phyloP scores from a whole-genome alignment of 2,329 filamentous ascomycete species.

The Colletotrichum sojae region DNA sequence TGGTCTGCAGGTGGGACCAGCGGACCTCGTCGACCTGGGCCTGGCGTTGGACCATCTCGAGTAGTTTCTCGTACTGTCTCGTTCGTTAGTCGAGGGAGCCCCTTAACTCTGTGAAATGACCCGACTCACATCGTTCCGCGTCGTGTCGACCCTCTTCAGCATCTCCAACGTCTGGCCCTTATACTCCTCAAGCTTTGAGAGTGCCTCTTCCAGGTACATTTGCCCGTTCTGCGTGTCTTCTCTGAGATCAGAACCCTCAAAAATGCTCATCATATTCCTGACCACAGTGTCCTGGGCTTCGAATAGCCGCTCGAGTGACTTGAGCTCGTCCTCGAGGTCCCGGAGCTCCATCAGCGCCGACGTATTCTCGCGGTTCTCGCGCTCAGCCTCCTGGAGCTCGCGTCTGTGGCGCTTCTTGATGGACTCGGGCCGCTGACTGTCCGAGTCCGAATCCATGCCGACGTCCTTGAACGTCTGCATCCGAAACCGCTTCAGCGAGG shows the following conservation, averaged over 20 bases:
- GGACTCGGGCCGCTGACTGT: slow-evolving; percentile 57
- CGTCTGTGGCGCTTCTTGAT: slow-evolving; percentile 60
- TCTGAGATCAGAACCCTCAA: slow-evolving; percentile 17
- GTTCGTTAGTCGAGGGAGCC: fast-evolving
- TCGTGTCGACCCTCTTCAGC: slow-evolving; percentile 69
- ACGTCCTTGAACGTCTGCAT: slow-evolving; percentile 63
- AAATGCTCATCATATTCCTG: slow-evolving; percentile 42
- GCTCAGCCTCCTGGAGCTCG: slow-evolving; percentile 58
- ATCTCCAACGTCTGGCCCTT: slow-evolving; percentile 68
- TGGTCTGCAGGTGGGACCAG: slow-evolving; percentile 73
- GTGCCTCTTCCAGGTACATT: slow-evolving; percentile 66
- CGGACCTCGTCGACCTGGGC: slow-evolving; percentile 77
- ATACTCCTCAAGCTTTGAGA: slow-evolving; percentile 69
- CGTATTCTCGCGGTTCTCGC: slow-evolving; percentile 73
- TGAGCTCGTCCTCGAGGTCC: slow-evolving; percentile 75
- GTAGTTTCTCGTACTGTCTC: slow-evolving; percentile 69
- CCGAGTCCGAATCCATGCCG: slow-evolving; percentile 53
- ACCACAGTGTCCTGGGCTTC: slow-evolving; percentile 69
- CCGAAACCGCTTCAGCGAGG: slow-evolving; percentile 73
- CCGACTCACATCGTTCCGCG: slow-evolving; percentile 64
- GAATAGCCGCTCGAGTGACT: slow-evolving; percentile 69
- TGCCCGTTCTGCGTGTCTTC: slow-evolving; percentile 10
- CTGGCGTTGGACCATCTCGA: slow-evolving; percentile 77
- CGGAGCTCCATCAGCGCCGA: slow-evolving; percentile 74
- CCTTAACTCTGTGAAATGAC: not conserved